Conservation (phyloP, 331 rosid genomes). For the Quercus lobata region DNA sequence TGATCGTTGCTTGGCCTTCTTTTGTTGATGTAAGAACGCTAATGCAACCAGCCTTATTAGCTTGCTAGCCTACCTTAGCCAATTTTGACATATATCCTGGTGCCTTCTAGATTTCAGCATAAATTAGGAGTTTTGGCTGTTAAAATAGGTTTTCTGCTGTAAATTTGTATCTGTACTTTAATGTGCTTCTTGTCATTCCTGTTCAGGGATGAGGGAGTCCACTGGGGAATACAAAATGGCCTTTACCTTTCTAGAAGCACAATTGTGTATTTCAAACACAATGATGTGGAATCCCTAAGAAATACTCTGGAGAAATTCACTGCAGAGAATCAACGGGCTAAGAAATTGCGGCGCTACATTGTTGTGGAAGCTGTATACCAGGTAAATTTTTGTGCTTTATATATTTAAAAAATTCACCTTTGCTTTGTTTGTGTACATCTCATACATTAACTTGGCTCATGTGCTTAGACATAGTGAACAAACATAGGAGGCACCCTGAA, state of each 20-base stretch:
- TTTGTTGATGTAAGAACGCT: neutral
- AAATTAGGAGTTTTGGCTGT: neutral
- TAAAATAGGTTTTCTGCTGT: neutral
- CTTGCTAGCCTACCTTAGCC: neutral
- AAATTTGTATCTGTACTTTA: neutral
- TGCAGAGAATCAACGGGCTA: slow-evolving; percentile 50
- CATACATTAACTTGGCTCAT: neutral
- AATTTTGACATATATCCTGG: neutral
- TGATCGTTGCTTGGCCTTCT: neutral
- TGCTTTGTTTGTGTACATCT: neutral
- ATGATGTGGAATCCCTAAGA: slow-evolving; percentile 80
- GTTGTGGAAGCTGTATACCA: slow-evolving; percentile 96
- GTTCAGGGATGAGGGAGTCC: slow-evolving; percentile 94
- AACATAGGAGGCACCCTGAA: slow-evolving; percentile 10
- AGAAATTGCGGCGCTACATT: slow-evolving; percentile 91
- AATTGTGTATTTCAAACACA: slow-evolving; percentile 87
- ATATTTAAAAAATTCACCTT: slow-evolving; percentile 1
- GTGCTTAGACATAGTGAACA: neutral
- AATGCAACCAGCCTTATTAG: neutral
- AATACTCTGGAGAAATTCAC: slow-evolving; percentile 71
- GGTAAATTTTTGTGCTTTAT: slow-evolving; percentile 41
- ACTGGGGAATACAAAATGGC: slow-evolving; percentile 99
- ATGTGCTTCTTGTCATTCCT: slow-evolving; percentile 2
- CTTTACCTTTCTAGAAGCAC: slow-evolving; percentile 94
- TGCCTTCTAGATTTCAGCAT: neutral